phyloP scores from a whole-genome alignment of 331 rosid species.

The Quercus phellos region DNA sequence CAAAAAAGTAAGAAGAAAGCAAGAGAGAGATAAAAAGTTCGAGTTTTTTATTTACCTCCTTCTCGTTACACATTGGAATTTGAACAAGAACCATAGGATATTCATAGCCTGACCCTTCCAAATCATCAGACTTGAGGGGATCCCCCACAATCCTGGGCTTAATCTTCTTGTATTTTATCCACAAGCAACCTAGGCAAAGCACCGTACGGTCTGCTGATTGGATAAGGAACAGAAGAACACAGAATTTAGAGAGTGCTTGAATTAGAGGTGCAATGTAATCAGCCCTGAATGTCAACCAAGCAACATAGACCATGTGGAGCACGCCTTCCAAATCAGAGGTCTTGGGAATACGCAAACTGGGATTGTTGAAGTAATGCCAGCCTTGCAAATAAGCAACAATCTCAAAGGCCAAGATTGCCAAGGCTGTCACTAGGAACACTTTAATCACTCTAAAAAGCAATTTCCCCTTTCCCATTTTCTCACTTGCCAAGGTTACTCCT shows the following conservation, averaged over 20 bases:
- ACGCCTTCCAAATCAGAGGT: constrained; percentile 64
- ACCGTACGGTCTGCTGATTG: constrained; percentile 81
- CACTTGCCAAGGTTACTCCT: constrained; percentile 52
- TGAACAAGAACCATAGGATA: constrained; percentile 93
- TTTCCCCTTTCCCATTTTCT: constrained; percentile 57
- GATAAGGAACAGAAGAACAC: constrained; percentile 76
- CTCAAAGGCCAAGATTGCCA: constrained; percentile 72
- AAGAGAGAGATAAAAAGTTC: constrained; percentile 12
- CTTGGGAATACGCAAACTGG: constrained; percentile 65
- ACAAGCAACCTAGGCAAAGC: constrained; percentile 82
- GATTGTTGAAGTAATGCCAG: constrained; percentile 68
- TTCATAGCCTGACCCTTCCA: constrained; percentile 51
- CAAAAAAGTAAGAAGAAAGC: background rate
- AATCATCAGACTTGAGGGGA: constrained; percentile 50
- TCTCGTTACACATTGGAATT: constrained; percentile 96
- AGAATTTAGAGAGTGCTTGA: constrained; percentile 74
- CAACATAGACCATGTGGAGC: constrained; percentile 61
- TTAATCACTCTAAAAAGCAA: constrained; percentile 58
- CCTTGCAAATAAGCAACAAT: constrained; percentile 70
- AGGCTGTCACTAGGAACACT: constrained; percentile 55
- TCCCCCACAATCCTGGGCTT: constrained; percentile 58
- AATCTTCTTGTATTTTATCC: constrained; percentile 74
- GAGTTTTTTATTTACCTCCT: constrained; percentile 63
- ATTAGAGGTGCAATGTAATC: constrained; percentile 77
- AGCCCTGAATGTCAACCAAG: constrained; percentile 75